These are phyloP conservation scores for Xylariaceae sp. DNA, from an alignment of 2,329 filamentous ascomycete genomes.

Conservation along the genomic window DNA sequence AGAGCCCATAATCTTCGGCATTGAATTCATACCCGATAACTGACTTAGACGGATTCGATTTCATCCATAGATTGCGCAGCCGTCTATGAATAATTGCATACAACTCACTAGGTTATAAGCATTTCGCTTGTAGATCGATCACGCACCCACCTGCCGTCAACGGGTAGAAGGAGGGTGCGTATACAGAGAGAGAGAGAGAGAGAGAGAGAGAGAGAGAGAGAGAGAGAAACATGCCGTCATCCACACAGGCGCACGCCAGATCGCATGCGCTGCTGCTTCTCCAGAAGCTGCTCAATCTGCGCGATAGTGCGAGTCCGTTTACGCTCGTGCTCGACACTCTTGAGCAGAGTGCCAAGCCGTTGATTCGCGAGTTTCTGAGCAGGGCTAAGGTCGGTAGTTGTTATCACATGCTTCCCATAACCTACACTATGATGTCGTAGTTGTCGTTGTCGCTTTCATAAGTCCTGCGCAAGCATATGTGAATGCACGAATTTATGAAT, in stretches of 20 bases:
- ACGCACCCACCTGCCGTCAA: too few relatives aligned
- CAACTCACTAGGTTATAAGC: too few relatives aligned
- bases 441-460: neutral
- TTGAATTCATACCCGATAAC: slow-evolving; percentile 10
- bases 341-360: slow-evolving; percentile 74
- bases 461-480: neutral
- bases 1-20: neutral
- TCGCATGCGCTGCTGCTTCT: slow-evolving; percentile 85
- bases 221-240: slow-evolving; percentile 53
- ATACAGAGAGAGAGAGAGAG: neutral
- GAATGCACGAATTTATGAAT: too few relatives aligned
- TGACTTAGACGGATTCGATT: neutral
- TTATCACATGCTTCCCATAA: neutral
- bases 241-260: slow-evolving; percentile 67
- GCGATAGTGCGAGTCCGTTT: slow-evolving; percentile 81
- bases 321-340: slow-evolving; percentile 84
- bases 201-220: neutral
- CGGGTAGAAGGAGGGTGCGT: too few relatives aligned
- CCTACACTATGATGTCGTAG: neutral
- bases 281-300: slow-evolving; percentile 76
- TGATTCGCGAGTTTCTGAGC: slow-evolving; percentile 73
- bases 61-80: neutral
- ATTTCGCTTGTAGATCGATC: too few relatives aligned
- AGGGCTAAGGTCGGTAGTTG: slow-evolving; percentile 66
- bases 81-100: neutral